Evolutionary conservation across 768 basidiomycete genomes (phyloP).

Genomic region (Tephrocybe sp.): DNA sequence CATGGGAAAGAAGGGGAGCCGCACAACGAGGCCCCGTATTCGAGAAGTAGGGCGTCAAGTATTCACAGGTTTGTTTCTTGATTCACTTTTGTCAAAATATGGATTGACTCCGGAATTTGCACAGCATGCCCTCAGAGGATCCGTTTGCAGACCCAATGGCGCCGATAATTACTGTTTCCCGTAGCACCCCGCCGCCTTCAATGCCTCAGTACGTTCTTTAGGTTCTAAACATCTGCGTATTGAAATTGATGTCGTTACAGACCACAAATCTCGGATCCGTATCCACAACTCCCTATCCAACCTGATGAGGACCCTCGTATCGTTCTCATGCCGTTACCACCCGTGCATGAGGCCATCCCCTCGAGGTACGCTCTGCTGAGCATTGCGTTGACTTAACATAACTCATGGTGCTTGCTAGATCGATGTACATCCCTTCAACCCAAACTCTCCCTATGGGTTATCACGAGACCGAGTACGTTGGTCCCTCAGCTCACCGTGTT

Average conservation of each 20-base stretch:
- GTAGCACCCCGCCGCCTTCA: neutral
- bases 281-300: conserved; percentile 20
- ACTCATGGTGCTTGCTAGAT: conserved; percentile 17
- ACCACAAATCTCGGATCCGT: conserved; percentile 16
- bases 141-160: conserved; percentile 35
- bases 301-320: conserved; percentile 25
- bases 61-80: too few species aligned
- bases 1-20: conserved; percentile 1
- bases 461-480: conserved; percentile 32
- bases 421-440: conserved; percentile 21
- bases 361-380: conserved; percentile 22
- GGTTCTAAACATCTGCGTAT: neutral
- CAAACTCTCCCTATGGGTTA: conserved; percentile 18
- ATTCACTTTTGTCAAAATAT: too few species aligned
- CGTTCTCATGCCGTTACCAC: conserved; percentile 43
- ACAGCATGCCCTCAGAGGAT: conserved; percentile 21
- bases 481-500: too few species aligned
- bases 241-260: conserved; percentile 6
- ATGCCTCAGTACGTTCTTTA: conserved; percentile 32
- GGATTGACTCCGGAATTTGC: too few species aligned
- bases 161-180: conserved; percentile 25
- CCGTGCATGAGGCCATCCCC: conserved; percentile 39
- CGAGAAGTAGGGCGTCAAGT: conserved; percentile 15
- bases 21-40: conserved; percentile 6
- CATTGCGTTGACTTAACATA: neutral